Percentiles rank a stretch among this genome's conserved stretches.
These are phyloP conservation scores for Noccaea bulbosa DNA, from an alignment of 345 rosid genomes.

Conservation along the genomic window DNA sequence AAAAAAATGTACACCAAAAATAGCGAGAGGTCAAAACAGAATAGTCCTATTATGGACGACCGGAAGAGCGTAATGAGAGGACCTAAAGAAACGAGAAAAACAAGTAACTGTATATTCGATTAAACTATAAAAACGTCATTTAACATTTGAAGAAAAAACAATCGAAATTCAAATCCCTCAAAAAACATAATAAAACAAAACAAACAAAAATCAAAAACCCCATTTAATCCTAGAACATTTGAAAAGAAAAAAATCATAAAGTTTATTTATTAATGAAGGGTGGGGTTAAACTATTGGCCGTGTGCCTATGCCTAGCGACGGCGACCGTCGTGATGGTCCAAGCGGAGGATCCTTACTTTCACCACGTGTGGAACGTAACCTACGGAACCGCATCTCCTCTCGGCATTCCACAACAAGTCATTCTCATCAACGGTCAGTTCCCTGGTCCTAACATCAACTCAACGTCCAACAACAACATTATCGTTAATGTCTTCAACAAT, in stretches of 20 bases:
- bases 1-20: slow-evolving; percentile 21
- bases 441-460: slow-evolving; percentile 83
- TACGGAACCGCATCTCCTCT: slow-evolving; percentile 78
- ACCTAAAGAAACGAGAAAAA: slow-evolving; percentile 32
- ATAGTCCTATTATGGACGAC: slow-evolving; percentile 41
- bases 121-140: slow-evolving; percentile 36
- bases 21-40: slow-evolving; percentile 36
- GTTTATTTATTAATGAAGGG: slow-evolving; percentile 36
- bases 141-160: slow-evolving; percentile 21
- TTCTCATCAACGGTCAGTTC: slow-evolving; percentile 72
- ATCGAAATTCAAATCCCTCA: slow-evolving; percentile 4
- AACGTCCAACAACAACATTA: slow-evolving; percentile 68
- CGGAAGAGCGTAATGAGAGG: slow-evolving; percentile 43
- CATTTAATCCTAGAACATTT: background rate
- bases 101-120: slow-evolving; percentile 22
- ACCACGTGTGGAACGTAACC: slow-evolving; percentile 73
- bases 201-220: background rate
- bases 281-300: slow-evolving; percentile 39
- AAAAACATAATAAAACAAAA: slow-evolving; percentile 13
- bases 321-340: slow-evolving; percentile 41
- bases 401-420: slow-evolving; percentile 73
- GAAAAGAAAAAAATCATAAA: slow-evolving; percentile 18
- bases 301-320: slow-evolving; percentile 44
- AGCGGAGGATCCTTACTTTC: slow-evolving; percentile 75
- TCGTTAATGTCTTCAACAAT: slow-evolving; percentile 73